phyloP scores from a whole-genome alignment of 2,329 filamentous ascomycete genomes.

The Scedosporium apiospermum region DNA sequence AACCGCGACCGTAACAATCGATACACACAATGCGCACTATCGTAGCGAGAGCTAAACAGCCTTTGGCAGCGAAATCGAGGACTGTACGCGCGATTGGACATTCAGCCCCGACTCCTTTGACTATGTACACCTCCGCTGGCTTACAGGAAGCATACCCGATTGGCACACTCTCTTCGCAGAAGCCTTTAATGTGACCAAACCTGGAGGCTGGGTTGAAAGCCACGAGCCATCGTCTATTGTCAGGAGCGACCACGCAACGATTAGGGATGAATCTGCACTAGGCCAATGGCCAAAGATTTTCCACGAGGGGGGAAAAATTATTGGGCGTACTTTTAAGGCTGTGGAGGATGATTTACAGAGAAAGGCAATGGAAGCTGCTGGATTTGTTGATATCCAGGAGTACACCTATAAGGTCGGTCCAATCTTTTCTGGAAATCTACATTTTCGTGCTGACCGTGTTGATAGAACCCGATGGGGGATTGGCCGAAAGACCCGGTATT shows the following conservation, averaged over 20 bases:
- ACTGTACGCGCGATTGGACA: conserved; percentile 32
- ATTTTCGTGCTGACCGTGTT: neutral
- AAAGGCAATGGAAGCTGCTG: conserved; percentile 8
- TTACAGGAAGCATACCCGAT: conserved; percentile 47
- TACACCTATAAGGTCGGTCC: conserved; percentile 6
- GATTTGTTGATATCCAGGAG: conserved; percentile 8
- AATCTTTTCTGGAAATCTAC: neutral
- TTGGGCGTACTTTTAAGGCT: conserved; percentile 3
- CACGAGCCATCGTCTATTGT: conserved; percentile 9
- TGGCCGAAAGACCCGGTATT: conserved; percentile 32
- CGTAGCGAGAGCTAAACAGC: neutral
- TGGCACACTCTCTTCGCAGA: conserved; percentile 46
- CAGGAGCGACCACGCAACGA: conserved; percentile 16
- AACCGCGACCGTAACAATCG: neutral
- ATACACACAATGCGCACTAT: neutral
- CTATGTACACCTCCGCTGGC: conserved; percentile 47
- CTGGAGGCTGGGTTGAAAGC: conserved; percentile 10
- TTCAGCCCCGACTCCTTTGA: conserved; percentile 35
- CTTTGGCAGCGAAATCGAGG: conserved; percentile 19
- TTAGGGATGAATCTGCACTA: conserved; percentile 6
- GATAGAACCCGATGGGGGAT: conserved; percentile 15
- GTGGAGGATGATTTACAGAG: conserved; percentile 7
- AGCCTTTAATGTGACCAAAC: conserved; percentile 27
- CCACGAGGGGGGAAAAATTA: conserved; percentile 5
- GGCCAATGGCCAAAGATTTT: conserved; percentile 8